Evolutionary conservation across 495 filamentous ascomycete genomes (phyloP).

Genomic region (Penicillium manginii): DNA sequence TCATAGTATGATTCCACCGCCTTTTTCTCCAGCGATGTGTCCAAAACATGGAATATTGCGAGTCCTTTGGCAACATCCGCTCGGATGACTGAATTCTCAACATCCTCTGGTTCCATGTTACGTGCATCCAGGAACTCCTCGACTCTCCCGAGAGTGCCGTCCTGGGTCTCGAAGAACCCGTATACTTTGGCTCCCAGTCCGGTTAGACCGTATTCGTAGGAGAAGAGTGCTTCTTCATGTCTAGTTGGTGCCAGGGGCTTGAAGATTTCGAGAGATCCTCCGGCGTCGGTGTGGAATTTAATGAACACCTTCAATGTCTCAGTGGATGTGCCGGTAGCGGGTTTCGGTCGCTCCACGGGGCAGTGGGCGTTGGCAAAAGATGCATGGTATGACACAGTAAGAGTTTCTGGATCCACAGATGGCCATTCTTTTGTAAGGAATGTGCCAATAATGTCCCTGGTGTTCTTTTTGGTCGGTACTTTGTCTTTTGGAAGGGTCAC

Average conservation of each 20-base stretch:
- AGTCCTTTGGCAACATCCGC: conserved; percentile 32
- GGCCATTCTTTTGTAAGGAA: conserved; percentile 34
- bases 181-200: conserved; percentile 33
- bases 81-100: conserved; percentile 32
- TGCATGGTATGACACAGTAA: conserved; percentile 24
- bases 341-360: conserved; percentile 27
- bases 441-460: conserved; percentile 26
- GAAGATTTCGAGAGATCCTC: conserved; percentile 26
- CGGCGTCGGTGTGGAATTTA: conserved; percentile 26
- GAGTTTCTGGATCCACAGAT: conserved; percentile 27
- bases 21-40: conserved; percentile 24
- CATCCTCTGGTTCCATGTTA: conserved; percentile 32
- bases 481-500: conserved; percentile 26
- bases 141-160: conserved; percentile 31
- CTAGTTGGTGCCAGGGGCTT: conserved; percentile 30
- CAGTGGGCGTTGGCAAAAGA: conserved; percentile 31
- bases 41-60: conserved; percentile 27
- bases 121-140: conserved; percentile 37
- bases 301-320: conserved; percentile 33
- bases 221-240: conserved; percentile 31
- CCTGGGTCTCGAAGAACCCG: conserved; percentile 32
- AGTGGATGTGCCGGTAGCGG: conserved; percentile 1
- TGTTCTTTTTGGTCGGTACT: conserved; percentile 22
- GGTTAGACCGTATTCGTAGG: conserved; percentile 32
- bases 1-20: conserved; percentile 24